These are phyloP conservation scores for Endoconidiophora polonica DNA, from an alignment of 2,329 filamentous ascomycete genomes.

Conservation along the genomic window DNA sequence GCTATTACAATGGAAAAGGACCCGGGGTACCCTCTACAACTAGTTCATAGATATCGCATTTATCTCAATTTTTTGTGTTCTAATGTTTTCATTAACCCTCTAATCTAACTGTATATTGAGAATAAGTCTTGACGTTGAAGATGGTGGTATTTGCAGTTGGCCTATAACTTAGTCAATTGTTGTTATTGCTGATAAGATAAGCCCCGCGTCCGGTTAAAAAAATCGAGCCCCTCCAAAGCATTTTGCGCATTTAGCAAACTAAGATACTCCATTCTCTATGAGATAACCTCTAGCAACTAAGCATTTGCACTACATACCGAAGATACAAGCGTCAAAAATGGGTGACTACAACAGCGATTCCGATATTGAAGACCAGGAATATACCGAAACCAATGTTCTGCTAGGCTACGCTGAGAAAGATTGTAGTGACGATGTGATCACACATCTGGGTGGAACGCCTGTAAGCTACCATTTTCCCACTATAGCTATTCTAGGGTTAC, in stretches of 20 bases:
- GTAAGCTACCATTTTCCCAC: slow-evolving; percentile 34
- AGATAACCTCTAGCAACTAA: not conserved
- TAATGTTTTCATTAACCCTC: too few species aligned
- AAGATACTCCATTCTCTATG: not conserved
- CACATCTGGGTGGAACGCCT: slow-evolving; percentile 71
- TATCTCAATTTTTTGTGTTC: too few species aligned
- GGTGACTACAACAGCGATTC: slow-evolving; percentile 77
- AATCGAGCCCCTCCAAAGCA: slow-evolving; percentile 23
- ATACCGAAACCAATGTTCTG: slow-evolving; percentile 70
- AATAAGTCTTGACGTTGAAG: too few species aligned
- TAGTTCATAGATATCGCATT: slow-evolving; percentile 7
- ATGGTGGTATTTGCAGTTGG: too few species aligned
- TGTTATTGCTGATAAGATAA: slow-evolving; percentile 17
- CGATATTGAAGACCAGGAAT: slow-evolving; percentile 48
- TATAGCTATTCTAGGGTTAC: slow-evolving; percentile 5
- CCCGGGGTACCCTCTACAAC: slow-evolving; percentile 2
- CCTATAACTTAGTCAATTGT: too few species aligned
- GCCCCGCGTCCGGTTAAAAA: slow-evolving; percentile 21
- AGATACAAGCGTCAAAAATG: slow-evolving; percentile 29
- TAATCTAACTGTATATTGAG: too few species aligned
- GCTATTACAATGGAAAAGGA: slow-evolving; percentile 5
- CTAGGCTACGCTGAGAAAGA: slow-evolving; percentile 79
- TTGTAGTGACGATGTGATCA: slow-evolving; percentile 63
- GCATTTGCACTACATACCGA: slow-evolving; percentile 1
- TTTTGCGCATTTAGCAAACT: not conserved